phyloP scores from a whole-genome alignment of 495 filamentous ascomycete species.

The Talaromyces stipitatus region DNA sequence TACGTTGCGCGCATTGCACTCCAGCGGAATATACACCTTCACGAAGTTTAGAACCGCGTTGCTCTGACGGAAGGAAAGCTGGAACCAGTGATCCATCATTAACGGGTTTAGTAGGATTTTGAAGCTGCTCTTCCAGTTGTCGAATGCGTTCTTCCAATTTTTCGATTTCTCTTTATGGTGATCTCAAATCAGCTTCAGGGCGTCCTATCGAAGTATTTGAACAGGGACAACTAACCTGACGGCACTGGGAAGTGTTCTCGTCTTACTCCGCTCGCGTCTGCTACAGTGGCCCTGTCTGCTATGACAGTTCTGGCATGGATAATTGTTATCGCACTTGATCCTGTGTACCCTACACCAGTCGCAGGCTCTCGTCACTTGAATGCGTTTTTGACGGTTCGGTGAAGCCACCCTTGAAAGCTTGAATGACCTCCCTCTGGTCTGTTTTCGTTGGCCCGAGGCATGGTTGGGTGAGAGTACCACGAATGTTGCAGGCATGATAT shows the following conservation, averaged over 20 bases:
- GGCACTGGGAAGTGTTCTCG: conserved; percentile 18
- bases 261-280: conserved; percentile 13
- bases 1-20: conserved; percentile 3
- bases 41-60: neutral
- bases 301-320: conserved; percentile 34
- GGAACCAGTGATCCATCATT: neutral
- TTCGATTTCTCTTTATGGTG: conserved; percentile 31
- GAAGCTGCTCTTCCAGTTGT: conserved; percentile 30
- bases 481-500: no score
- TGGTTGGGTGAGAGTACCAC: no score
- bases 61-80: conserved; percentile 2
- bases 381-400: no score
- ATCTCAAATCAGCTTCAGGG: neutral
- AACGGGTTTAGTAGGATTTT: conserved; percentile 1
- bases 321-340: conserved; percentile 33
- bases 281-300: conserved; percentile 4
- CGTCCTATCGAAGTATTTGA: no score
- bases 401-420: no score
- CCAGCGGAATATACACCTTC: conserved; percentile 11
- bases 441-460: no score
- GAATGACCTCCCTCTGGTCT: no score
- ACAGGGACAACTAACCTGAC: conserved; percentile 6
- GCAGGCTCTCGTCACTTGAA: no score
- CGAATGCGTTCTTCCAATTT: conserved; percentile 26
- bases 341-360: conserved; percentile 35